phyloP scores from a whole-genome alignment of 352 stramenopile species.

The Phytophthora sp. region DNA sequence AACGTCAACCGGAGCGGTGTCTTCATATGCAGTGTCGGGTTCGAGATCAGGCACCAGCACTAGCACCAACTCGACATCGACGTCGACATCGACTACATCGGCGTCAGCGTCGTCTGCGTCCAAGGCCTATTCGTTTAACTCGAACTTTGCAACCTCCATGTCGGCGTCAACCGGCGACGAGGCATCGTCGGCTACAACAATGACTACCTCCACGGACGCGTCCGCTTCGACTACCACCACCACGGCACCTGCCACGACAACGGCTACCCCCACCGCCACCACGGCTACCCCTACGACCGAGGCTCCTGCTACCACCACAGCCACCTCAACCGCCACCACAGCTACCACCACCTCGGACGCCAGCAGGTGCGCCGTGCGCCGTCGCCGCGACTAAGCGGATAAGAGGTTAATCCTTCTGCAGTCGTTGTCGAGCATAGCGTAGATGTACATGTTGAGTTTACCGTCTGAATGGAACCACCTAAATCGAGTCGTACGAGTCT shows the following conservation, averaged over 20 bases:
- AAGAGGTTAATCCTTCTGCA: background rate
- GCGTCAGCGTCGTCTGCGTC: background rate
- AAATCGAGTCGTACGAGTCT: background rate
- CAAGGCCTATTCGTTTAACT: conserved; percentile 18
- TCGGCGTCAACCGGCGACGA: conserved; percentile 13
- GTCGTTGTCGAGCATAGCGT: conserved; percentile 6
- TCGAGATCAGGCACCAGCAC: background rate
- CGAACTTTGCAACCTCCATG: conserved; percentile 15
- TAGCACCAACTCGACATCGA: conserved; percentile 3
- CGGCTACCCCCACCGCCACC: background rate
- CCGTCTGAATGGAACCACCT: background rate
- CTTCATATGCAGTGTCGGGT: conserved; percentile 27
- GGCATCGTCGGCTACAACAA: no score
- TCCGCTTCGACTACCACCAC: conserved; percentile 1
- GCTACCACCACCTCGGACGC: conserved; percentile 7
- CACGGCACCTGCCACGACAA: background rate
- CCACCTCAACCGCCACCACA: conserved; percentile 2
- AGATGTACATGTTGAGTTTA: conserved; percentile 15
- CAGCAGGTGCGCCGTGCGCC: conserved; percentile 26
- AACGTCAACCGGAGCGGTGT: conserved; percentile 26
- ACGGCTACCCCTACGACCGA: background rate
- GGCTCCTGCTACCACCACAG: conserved; percentile 3
- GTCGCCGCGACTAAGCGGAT: conserved; percentile 22
- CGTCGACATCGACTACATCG: conserved; percentile 3
- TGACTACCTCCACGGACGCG: conserved; percentile 5